Percentiles rank a stretch among this genome's conserved stretches.
Conservation (phyloP, 2,329 filamentous ascomycete species). For the Epichloe baconii region DNA sequence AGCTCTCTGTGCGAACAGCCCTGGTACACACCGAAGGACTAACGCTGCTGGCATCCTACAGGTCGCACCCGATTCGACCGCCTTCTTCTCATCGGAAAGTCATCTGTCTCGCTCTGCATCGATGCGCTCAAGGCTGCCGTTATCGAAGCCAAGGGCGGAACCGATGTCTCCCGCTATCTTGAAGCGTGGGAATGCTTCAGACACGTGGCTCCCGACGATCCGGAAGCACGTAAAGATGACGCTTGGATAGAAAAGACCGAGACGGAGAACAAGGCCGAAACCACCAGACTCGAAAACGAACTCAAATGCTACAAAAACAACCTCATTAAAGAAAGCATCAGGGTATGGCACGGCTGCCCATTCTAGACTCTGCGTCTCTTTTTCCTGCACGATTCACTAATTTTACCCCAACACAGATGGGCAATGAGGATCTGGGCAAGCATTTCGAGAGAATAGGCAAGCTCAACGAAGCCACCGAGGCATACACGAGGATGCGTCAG, state of each 20-base stretch:
- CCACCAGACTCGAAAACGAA: constrained; percentile 66
- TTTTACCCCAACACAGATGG: constrained; percentile 50
- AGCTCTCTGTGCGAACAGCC: not conserved
- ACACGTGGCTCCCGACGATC: constrained; percentile 49
- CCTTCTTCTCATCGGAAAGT: constrained; percentile 67
- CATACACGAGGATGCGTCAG: constrained; percentile 77
- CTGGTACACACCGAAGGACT: not conserved
- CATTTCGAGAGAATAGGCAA: constrained; percentile 74
- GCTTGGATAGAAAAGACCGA: constrained; percentile 63
- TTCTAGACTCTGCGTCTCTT: not conserved
- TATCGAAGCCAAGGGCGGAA: constrained; percentile 60
- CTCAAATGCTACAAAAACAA: constrained; percentile 94
- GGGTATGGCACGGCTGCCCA: constrained; percentile 36
- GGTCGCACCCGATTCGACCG: constrained; percentile 72
- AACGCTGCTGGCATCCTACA: constrained; percentile 20
- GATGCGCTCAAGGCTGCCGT: constrained; percentile 75
- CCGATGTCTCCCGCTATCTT: constrained; percentile 59
- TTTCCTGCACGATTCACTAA: not conserved
- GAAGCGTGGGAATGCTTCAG: constrained; percentile 54
- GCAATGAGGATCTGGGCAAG: constrained; percentile 78
- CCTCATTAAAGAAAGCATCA: constrained; percentile 89
- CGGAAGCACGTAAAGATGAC: constrained; percentile 53
- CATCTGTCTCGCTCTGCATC: constrained; percentile 59
- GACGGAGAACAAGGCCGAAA: constrained; percentile 54
- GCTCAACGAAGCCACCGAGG: constrained; percentile 56